Percentiles rank a stretch among this genome's conserved stretches.
Conservation (phyloP, 1,284 basidiomycete species). For the Fistulina hepatica region DNA sequence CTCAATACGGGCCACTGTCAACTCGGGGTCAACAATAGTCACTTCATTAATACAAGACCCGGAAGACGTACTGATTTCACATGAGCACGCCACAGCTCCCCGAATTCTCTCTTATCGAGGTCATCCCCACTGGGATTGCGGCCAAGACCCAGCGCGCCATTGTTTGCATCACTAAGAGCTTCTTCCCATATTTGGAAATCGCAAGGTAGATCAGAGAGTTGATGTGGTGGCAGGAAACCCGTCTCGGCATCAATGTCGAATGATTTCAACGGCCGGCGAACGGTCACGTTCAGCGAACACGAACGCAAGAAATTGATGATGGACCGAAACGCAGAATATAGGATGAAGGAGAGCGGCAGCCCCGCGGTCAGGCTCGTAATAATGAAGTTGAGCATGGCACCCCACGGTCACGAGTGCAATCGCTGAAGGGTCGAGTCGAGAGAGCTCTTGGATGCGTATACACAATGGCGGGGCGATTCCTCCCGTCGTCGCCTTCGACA, state of each 20-base stretch:
- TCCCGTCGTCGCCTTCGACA: too few species aligned
- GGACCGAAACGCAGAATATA: too few species aligned
- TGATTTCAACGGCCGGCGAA: too few species aligned
- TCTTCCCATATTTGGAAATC: conserved; percentile 68
- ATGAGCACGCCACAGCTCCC: conserved; percentile 54
- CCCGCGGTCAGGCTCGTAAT: too few species aligned
- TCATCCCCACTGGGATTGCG: conserved; percentile 43
- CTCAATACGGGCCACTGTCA: conserved; percentile 61
- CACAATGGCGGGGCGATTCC: too few species aligned
- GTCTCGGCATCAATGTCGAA: conserved; percentile 71
- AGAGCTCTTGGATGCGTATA: too few species aligned
- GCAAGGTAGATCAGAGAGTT: conserved; percentile 46
- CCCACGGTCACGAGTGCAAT: too few species aligned
- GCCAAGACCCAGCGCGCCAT: conserved; percentile 49
- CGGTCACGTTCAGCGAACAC: too few species aligned
- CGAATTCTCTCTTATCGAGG: conserved; percentile 36
- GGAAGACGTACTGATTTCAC: conserved; percentile 48
- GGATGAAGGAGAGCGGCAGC: too few species aligned
- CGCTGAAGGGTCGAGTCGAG: too few species aligned
- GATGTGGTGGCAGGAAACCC: conserved; percentile 78
- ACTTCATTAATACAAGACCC: background rate
- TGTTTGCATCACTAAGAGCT: conserved; percentile 42
- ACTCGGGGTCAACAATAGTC: conserved; percentile 1
- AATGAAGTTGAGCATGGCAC: too few species aligned
- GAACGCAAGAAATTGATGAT: too few species aligned